These are phyloP conservation scores for Alternaria ethzedia DNA, from an alignment of 2,329 filamentous ascomycete genomes.

Conservation along the genomic window DNA sequence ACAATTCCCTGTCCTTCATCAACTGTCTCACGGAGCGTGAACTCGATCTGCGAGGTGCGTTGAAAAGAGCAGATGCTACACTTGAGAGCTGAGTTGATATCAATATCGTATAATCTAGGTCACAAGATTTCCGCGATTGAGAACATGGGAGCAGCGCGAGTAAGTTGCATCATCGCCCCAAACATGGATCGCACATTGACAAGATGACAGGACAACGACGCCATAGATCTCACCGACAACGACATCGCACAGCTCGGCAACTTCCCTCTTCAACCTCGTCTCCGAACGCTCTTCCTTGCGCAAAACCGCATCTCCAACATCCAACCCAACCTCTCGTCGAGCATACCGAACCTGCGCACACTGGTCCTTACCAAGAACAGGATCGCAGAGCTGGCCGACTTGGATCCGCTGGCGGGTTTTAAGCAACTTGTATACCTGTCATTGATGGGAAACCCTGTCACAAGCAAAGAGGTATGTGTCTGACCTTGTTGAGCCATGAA, in stretches of 20 bases:
- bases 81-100: conserved; percentile 87
- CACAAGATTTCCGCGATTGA: conserved; percentile 98
- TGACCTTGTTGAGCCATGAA: background rate
- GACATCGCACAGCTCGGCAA: conserved; percentile 89
- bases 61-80: conserved; percentile 98
- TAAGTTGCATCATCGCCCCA: conserved; percentile 57
- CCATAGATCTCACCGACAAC: conserved; percentile 98
- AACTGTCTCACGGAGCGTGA: conserved; percentile 99
- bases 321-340: conserved; percentile 74
- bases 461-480: conserved; percentile 79
- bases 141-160: conserved; percentile 93
- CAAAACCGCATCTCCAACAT: conserved; percentile 87
- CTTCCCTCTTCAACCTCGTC: conserved; percentile 87
- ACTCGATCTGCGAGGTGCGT: conserved; percentile 98
- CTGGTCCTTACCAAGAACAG: conserved; percentile 85
- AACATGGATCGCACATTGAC: background rate
- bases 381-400: conserved; percentile 80
- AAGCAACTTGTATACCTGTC: conserved; percentile 77
- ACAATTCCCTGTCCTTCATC: conserved; percentile 94
- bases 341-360: conserved; percentile 81
- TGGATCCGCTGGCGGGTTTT: conserved; percentile 79
- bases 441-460: conserved; percentile 85
- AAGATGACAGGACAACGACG: conserved; percentile 78
- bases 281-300: conserved; percentile 86
- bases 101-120: conserved; percentile 71